A percentile compares a stretch with the other conserved stretches of the same genome.
Conservation (phyloP, 2,329 filamentous ascomycete genomes). For the Macrophomina tecta region DNA sequence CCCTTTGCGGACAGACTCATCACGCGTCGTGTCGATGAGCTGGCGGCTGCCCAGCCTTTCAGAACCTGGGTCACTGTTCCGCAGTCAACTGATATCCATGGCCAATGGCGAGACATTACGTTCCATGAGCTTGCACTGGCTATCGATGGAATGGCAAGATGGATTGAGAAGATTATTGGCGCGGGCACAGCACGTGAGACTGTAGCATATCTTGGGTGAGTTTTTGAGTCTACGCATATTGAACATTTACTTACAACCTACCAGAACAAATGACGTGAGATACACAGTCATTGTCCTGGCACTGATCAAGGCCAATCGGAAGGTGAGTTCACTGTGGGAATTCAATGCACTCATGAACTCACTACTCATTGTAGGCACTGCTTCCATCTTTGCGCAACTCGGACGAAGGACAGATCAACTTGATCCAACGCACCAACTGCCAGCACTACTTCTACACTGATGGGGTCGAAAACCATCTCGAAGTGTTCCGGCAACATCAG, state of each 20-base stretch:
- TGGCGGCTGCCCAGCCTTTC: constrained; percentile 9
- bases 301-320: constrained; percentile 25
- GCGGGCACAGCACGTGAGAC: constrained; percentile 17
- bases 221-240: too few species aligned
- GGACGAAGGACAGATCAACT: constrained; percentile 26
- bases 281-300: constrained; percentile 26
- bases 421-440: constrained; percentile 17
- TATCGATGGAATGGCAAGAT: constrained; percentile 20
- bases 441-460: constrained; percentile 22
- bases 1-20: constrained; percentile 19
- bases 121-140: constrained; percentile 21
- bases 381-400: constrained; percentile 28
- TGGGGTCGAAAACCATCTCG: constrained; percentile 22
- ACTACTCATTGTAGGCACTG: neutral
- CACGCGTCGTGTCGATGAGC: constrained; percentile 25
- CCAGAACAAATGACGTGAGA: constrained; percentile 22
- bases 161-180: constrained; percentile 26
- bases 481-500: constrained; percentile 4
- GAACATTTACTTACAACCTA: neutral
- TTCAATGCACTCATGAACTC: neutral
- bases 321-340: neutral
- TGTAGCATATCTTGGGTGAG: constrained; percentile 27
- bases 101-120: constrained; percentile 22
- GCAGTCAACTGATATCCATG: constrained; percentile 13
- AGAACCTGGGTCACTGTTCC: constrained; percentile 25